These are phyloP conservation scores for Schwanniomyces polymorphus DNA, from an alignment of 805 yeast genomes.

Conservation along the genomic window DNA sequence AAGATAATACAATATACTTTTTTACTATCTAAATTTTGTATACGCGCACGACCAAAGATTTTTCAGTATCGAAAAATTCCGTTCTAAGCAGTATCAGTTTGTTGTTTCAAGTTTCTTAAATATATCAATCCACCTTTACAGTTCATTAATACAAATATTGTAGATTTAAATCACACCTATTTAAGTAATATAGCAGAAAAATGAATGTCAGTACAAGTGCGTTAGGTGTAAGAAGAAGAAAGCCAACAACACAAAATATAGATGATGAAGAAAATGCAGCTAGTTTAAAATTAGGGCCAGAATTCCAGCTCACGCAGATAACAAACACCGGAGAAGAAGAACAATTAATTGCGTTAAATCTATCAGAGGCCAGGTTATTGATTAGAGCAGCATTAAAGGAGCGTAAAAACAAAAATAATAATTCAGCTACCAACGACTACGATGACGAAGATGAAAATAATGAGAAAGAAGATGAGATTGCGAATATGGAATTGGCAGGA, in stretches of 20 bases:
- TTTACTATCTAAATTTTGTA: neutral
- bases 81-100: neutral
- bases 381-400: conserved; percentile 88
- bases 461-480: conserved; percentile 45
- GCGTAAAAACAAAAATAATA: conserved; percentile 38
- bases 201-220: conserved; percentile 93
- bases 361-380: conserved; percentile 86
- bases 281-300: conserved; percentile 84
- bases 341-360: conserved; percentile 78
- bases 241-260: conserved; percentile 52
- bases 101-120: neutral
- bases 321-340: conserved; percentile 79
- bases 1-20: too few relatives aligned
- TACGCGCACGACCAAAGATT: neutral
- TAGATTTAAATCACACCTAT: neutral
- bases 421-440: conserved; percentile 12
- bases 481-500: conserved; percentile 52
- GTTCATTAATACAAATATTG: neutral
- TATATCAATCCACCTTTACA: neutral
- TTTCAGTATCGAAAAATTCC: neutral
- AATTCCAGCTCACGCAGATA: conserved; percentile 77
- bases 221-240: conserved; percentile 78
- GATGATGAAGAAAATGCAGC: conserved; percentile 95
- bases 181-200: conserved; percentile 1
- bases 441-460: conserved; percentile 36